Conservation (phyloP, 2,329 filamentous ascomycete genomes). For the Pseudopithomyces maydicus region DNA sequence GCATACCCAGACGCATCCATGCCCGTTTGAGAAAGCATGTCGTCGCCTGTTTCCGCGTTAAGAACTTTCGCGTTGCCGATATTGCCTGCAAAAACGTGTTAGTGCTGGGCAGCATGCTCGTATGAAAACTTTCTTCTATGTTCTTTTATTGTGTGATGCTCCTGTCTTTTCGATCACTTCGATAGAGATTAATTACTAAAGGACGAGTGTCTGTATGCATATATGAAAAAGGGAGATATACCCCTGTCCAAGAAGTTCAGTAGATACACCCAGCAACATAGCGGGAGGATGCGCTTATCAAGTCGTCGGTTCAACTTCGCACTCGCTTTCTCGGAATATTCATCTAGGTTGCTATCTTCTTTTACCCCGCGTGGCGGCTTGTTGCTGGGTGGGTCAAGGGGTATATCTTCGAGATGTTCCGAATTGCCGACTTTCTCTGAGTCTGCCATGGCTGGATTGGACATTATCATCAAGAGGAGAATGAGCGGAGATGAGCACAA, state of each 20-base stretch:
- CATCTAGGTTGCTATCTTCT: slow-evolving; percentile 1
- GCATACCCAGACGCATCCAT: slow-evolving; percentile 40
- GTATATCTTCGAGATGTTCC: too few relatives aligned
- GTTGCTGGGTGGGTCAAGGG: too few relatives aligned
- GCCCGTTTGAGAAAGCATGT: slow-evolving; percentile 42
- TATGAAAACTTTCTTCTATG: too few relatives aligned
- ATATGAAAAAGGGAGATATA: background rate
- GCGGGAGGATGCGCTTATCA: slow-evolving; percentile 14
- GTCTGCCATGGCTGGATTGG: too few relatives aligned
- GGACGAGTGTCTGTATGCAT: too few relatives aligned
- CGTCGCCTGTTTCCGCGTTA: slow-evolving; percentile 43
- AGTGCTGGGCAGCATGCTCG: background rate
- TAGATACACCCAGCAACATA: slow-evolving; percentile 31
- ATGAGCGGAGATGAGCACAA: too few relatives aligned
- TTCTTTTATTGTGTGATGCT: too few relatives aligned
- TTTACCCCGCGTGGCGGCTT: too few relatives aligned
- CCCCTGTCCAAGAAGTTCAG: slow-evolving; percentile 39
- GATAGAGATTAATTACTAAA: too few relatives aligned
- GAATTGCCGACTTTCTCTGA: too few relatives aligned
- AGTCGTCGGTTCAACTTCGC: slow-evolving; percentile 9
- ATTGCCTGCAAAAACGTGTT: slow-evolving; percentile 18
- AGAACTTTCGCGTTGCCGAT: slow-evolving; percentile 48
- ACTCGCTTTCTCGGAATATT: slow-evolving; percentile 8
- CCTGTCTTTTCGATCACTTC: too few relatives aligned
- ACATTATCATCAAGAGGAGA: too few relatives aligned